A percentile compares a stretch with the other conserved stretches of the same genome.
Conservation (phyloP, 208 protist genomes). For the Leishmania tropica region DNA sequence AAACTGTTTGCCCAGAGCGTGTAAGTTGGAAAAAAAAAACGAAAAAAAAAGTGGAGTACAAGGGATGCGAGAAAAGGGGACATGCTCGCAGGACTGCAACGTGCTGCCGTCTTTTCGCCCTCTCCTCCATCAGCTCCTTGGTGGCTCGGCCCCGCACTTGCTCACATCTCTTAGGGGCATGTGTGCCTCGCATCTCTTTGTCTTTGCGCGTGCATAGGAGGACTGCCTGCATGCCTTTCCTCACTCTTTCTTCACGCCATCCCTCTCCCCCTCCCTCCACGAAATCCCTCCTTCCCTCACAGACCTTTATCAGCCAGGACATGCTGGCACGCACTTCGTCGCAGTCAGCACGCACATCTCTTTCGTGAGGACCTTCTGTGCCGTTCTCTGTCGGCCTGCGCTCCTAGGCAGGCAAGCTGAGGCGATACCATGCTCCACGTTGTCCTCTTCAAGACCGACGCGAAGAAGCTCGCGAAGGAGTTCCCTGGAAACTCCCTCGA, state of each 20-base stretch:
- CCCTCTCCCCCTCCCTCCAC: background rate
- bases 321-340: background rate
- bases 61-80: background rate
- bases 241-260: background rate
- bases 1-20: background rate
- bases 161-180: background rate
- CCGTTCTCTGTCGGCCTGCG: background rate
- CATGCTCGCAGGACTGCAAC: background rate
- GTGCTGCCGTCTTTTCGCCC: background rate
- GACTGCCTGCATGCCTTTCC: background rate
- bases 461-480: constrained; percentile 40
- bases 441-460: constrained; percentile 65
- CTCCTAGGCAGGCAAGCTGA: background rate
- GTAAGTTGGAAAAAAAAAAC: background rate
- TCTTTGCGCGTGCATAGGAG: background rate
- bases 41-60: background rate
- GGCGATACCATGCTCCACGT: constrained; percentile 45
- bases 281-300: background rate
- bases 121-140: background rate
- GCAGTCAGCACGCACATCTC: background rate
- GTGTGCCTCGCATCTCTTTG: background rate
- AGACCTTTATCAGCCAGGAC: background rate
- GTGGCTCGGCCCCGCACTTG: background rate
- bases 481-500: constrained; percentile 39
- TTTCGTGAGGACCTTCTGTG: background rate